Percentiles rank a stretch among this genome's conserved stretches.
Conservation (phyloP, 2,329 filamentous ascomycete species). For the Teratosphaeria viscida region DNA sequence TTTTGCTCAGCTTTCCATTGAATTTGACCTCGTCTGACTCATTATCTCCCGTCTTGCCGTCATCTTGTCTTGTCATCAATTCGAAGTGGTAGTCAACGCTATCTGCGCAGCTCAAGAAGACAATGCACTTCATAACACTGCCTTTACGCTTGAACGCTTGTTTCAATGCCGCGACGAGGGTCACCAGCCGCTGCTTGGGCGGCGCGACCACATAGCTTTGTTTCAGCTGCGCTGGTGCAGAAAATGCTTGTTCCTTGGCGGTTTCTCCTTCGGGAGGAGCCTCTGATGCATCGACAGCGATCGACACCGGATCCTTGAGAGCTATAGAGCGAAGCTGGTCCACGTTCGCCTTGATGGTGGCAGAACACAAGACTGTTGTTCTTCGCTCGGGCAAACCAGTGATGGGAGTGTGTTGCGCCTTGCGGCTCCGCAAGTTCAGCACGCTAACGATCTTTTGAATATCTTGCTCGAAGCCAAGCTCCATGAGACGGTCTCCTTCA, state of each 20-base stretch:
- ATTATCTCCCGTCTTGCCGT: conserved; percentile 21
- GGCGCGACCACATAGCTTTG: conserved; percentile 83
- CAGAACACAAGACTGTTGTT: conserved; percentile 85
- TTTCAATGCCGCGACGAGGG: conserved; percentile 73
- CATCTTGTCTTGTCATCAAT: conserved; percentile 31
- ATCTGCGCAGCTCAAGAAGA: conserved; percentile 95
- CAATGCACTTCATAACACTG: conserved; percentile 89
- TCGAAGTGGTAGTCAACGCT: conserved; percentile 96
- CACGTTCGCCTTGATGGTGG: conserved; percentile 96
- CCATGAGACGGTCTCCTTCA: conserved; percentile 96
- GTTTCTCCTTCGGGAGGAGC: conserved; percentile 30
- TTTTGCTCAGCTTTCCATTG: conserved; percentile 17
- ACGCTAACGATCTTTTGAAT: conserved; percentile 76
- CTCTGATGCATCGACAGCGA: conserved; percentile 56
- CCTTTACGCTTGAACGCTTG: conserved; percentile 79
- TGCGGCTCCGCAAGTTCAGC: conserved; percentile 56
- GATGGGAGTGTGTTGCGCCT: conserved; percentile 49
- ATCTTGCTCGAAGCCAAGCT: conserved; percentile 92
- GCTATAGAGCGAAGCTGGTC: conserved; percentile 90
- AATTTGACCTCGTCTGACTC: conserved; percentile 11
- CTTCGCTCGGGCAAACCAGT: conserved; percentile 62
- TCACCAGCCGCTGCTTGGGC: conserved; percentile 82
- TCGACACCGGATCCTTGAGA: conserved; percentile 81
- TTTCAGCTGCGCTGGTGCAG: conserved; percentile 84
- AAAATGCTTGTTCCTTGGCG: conserved; percentile 49